Base-by-base conservation (phyloP, 805 yeast species). In the Starmerella etchellsii region DNA sequence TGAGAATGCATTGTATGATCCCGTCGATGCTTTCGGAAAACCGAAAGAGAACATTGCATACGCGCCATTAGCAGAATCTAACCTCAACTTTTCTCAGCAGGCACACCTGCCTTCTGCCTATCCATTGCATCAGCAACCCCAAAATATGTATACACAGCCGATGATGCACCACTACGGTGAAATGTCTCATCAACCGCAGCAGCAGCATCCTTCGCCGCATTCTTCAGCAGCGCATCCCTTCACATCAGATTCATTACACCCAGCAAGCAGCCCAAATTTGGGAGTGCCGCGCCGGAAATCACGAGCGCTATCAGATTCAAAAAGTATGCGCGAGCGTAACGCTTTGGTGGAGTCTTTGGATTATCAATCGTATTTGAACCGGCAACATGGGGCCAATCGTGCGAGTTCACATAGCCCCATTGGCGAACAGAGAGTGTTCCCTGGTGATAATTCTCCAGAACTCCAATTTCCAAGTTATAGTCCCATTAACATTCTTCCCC, bases 241-340 rank as follows among this genome's bases (percentile, higher is more conserved):
- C 15, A 31, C 34, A n/a, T n/a, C n/a, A n/a, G n/a, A n/a, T n/a
- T n/a, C n/a, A n/a, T n/a, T n/a, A n/a, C n/a, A n/a, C n/a, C n/a
- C n/a, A n/a, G n/a, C n/a, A n/a, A n/a, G n/a, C n/a, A n/a, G n/a
- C n/a, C n/a, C n/a, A n/a, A n/a, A n/a, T n/a, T n/a, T 39, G 20
- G 23, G 24, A 22, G 42, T 40, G 22, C 42, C 42, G 21, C 30
- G 31, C 23, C 43, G 43, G 8, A 39, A 39, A 21, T 31, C 40
- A 16, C 49, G 52, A 9, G 48, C 52, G 18, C 36, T 34, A 4
- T 47, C 51, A 1, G 52, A 48, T 25, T 34, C 44, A 4, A 43
- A 52, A 51, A 31, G 32, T 9, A 19, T 35, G 4, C 34, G 35
- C 2, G 46, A 47, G 18, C 39, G 46, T 2, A 43, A 40, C 15